Conservation (phyloP, 495 filamentous ascomycete species). For the Baudoinia panamericana region DNA sequence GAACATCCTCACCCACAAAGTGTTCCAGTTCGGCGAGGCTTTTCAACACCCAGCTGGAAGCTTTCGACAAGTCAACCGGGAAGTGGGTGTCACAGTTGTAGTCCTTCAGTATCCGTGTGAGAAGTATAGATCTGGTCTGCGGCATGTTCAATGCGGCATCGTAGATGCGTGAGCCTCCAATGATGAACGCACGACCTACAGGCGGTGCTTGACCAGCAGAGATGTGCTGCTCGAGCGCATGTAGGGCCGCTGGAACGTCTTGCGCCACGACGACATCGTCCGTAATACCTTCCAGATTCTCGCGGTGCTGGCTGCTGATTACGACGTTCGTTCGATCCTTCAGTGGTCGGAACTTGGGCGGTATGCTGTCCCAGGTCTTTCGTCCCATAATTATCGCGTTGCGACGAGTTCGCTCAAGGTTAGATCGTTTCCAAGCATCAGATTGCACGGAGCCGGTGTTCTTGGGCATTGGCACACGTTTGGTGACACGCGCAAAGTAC, state of each 20-base stretch:
- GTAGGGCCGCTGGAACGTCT: slow-evolving; percentile 41
- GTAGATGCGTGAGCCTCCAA: slow-evolving; percentile 85
- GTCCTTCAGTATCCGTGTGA: slow-evolving; percentile 47
- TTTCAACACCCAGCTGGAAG: slow-evolving; percentile 40
- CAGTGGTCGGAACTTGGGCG: slow-evolving; percentile 61
- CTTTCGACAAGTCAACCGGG: slow-evolving; percentile 40
- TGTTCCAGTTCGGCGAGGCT: slow-evolving; percentile 38
- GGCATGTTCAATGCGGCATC: slow-evolving; percentile 42
- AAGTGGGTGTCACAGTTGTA: slow-evolving; percentile 91
- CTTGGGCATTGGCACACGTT: slow-evolving; percentile 36
- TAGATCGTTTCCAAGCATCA: slow-evolving; percentile 9
- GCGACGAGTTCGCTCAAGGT: slow-evolving; percentile 13
- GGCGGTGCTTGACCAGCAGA: slow-evolving; percentile 16
- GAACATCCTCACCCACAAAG: slow-evolving; percentile 48
- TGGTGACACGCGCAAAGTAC: slow-evolving; percentile 86
- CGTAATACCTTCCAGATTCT: slow-evolving; percentile 23
- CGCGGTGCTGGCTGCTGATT: slow-evolving; percentile 41
- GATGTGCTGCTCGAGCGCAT: slow-evolving; percentile 28
- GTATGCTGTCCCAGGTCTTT: slow-evolving; percentile 87
- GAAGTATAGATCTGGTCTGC: slow-evolving; percentile 37
- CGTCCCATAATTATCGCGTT: slow-evolving; percentile 96
- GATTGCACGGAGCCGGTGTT: slow-evolving; percentile 22
- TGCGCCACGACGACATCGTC: slow-evolving; percentile 25
- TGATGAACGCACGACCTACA: slow-evolving; percentile 57
- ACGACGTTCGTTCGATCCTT: slow-evolving; percentile 67